These are phyloP conservation scores for Crucibulum laeve DNA, from an alignment of 768 basidiomycete genomes.

Conservation along the genomic window DNA sequence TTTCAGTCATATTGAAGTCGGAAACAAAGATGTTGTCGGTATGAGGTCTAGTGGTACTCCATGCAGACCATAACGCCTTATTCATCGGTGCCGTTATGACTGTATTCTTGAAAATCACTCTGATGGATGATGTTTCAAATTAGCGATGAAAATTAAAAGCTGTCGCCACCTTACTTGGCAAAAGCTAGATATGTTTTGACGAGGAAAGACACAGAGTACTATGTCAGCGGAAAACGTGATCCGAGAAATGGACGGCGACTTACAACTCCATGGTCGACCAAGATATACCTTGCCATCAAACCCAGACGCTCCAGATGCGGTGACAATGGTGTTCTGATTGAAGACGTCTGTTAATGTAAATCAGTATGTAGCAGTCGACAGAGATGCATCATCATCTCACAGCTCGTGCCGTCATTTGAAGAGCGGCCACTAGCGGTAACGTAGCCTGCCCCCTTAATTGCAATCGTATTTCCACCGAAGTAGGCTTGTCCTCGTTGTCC, in stretches of 20 bases:
- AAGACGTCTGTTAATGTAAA: slow-evolving; percentile 23
- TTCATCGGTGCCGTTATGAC: slow-evolving; percentile 35
- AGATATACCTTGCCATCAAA: slow-evolving; percentile 30
- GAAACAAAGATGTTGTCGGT: slow-evolving; percentile 41
- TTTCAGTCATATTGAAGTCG: slow-evolving; percentile 40
- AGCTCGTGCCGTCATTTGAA: slow-evolving; percentile 35
- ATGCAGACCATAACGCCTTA: slow-evolving; percentile 40
- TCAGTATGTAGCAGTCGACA: not conserved
- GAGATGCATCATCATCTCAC: slow-evolving; percentile 19
- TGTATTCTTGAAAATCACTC: slow-evolving; percentile 48
- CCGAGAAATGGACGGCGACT: slow-evolving; percentile 7
- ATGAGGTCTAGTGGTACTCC: slow-evolving; percentile 29
- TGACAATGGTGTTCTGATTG: slow-evolving; percentile 30
- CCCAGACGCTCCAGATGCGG: slow-evolving; percentile 25
- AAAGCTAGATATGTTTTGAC: slow-evolving; percentile 32
- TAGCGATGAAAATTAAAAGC: not conserved
- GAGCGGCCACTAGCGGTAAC: slow-evolving; percentile 44
- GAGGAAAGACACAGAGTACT: not conserved
- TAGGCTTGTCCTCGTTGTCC: slow-evolving; percentile 36
- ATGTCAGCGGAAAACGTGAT: not conserved
- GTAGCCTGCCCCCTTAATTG: slow-evolving; percentile 33
- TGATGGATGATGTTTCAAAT: slow-evolving; percentile 9
- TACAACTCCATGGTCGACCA: slow-evolving; percentile 41
- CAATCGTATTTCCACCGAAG: slow-evolving; percentile 45
- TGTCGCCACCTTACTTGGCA: slow-evolving; percentile 28